Percentiles rank a stretch among this genome's conserved stretches.
These are phyloP conservation scores for Wilcoxina mikolae DNA, from an alignment of 495 filamentous ascomycete genomes.

Conservation along the genomic window DNA sequence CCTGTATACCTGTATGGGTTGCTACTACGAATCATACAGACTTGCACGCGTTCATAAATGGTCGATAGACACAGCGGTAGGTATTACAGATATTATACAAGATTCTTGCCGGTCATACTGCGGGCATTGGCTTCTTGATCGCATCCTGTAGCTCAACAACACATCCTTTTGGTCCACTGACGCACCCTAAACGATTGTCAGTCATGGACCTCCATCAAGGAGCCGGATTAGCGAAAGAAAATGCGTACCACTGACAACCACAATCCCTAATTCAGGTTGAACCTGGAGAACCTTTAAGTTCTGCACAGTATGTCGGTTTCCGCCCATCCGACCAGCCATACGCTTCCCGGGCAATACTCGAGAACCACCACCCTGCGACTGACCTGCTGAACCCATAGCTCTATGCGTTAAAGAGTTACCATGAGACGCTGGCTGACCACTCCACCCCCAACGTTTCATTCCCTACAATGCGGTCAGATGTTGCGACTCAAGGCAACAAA, in stretches of 20 bases:
- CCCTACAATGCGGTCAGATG: conserved; percentile 33
- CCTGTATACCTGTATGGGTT: too few relatives aligned
- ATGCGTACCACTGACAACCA: conserved; percentile 64
- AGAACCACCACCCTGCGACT: conserved; percentile 78
- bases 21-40: too few relatives aligned
- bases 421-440: conserved; percentile 80
- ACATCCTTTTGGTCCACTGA: conserved; percentile 73
- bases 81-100: conserved; percentile 3
- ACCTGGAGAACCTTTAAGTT: conserved; percentile 79
- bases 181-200: conserved; percentile 39
- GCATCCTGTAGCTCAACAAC: conserved; percentile 78
- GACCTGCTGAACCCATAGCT: conserved; percentile 73
- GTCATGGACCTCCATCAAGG: neutral
- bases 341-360: conserved; percentile 89
- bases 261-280: conserved; percentile 66
- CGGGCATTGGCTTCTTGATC: conserved; percentile 74
- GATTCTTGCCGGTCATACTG: neutral
- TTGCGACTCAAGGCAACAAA: too few relatives aligned
- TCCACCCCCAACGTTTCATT: conserved; percentile 87
- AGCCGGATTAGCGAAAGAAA: neutral
- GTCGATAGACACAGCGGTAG: neutral
- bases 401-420: conserved; percentile 87
- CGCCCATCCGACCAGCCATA: conserved; percentile 94
- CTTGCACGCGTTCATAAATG: neutral
- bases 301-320: conserved; percentile 69